Base-by-base conservation (phyloP, 2,329 filamentous ascomycete species). In the Gremmenia infestans region DNA sequence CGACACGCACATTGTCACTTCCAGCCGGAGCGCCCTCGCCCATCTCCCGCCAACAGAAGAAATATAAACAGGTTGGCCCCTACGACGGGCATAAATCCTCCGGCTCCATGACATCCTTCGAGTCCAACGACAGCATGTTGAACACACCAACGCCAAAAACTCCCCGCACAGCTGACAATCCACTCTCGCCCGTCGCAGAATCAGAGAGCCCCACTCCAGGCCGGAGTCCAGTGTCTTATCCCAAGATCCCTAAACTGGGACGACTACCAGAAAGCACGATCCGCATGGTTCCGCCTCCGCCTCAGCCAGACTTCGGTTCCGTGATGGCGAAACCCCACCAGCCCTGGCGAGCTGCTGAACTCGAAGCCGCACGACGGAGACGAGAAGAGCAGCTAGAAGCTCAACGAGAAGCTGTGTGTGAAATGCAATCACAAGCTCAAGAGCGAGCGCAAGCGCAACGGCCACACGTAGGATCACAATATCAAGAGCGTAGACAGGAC, bases 151-250 rank as follows among this genome's bases (percentile, higher is more conserved):
- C 17, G 42, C 57, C 19, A 48, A 56, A 32, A 35, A 53, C 43
- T 28, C 48, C 60, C 19, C 53, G 49, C 35, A 59, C 57, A 28
- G 57, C 50, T 23, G 61, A 56, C 2, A 42, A 36, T 11, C 65
- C 65, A 14, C 55, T 69, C 4, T 69, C 66, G 23, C 68, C 68
- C 8, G 67, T 70, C 2, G 59, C 28, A 11, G 28, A 32, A 11
- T 32, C 63, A 7, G 67, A 68, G 54, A 67, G 64, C 22, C 68
- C 68, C 5, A 53, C 60, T 11, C 62, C 56, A 39, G 64, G 64
- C 11, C 53, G 48, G 19, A 64, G 63, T 54, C 65, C 66, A n/a
- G 67, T 67, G 22, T 61, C 54, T 15, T 67, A 67, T 42, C 66
- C 67, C 4, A 67, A 65, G 50, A 68, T 67, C 36, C 59, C 59